Evolutionary conservation across 2,329 filamentous ascomycete genomes (phyloP).

Genomic region (Teratosphaeria viscida): DNA sequence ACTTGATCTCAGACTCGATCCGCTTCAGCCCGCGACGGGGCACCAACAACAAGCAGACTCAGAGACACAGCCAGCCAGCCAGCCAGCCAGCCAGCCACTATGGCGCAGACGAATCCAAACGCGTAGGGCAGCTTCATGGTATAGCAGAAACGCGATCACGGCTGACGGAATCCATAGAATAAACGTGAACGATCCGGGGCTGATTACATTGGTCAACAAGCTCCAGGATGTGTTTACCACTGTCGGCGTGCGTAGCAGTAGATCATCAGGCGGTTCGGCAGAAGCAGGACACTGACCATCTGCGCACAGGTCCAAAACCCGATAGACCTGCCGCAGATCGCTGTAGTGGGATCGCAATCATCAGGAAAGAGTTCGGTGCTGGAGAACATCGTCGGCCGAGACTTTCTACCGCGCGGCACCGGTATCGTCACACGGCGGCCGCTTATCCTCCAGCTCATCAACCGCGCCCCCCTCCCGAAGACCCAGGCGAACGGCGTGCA

Average conservation of each 20-base stretch:
- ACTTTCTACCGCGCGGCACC: conserved; percentile 98
- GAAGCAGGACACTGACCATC: conserved; percentile 10
- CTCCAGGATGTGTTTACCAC: conserved; percentile 98
- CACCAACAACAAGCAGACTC: neutral
- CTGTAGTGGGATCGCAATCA: conserved; percentile 94
- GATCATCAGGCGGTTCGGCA: neutral
- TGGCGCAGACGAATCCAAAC: conserved; percentile 15
- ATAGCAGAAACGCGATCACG: neutral
- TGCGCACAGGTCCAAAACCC: conserved; percentile 76
- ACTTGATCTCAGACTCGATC: neutral
- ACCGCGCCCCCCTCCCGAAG: conserved; percentile 54
- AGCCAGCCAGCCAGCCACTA: conserved; percentile 1
- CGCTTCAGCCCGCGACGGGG: neutral
- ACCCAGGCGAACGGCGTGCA: conserved; percentile 57
- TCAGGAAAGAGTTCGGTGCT: conserved; percentile 98
- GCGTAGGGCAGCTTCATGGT: conserved; percentile 6
- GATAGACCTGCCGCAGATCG: conserved; percentile 97
- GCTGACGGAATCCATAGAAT: conserved; percentile 38
- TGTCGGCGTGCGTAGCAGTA: conserved; percentile 57
- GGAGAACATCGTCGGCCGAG: conserved; percentile 96
- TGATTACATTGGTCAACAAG: conserved; percentile 88
- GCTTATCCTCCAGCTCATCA: conserved; percentile 95
- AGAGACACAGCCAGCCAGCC: neutral
- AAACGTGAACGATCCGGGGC: conserved; percentile 59
- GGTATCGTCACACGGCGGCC: conserved; percentile 95